Percentiles rank a stretch among this genome's conserved stretches.
Evolutionary conservation across 2,329 filamentous ascomycete genomes (phyloP).

Genomic region (Colletotrichum gigasporum): DNA sequence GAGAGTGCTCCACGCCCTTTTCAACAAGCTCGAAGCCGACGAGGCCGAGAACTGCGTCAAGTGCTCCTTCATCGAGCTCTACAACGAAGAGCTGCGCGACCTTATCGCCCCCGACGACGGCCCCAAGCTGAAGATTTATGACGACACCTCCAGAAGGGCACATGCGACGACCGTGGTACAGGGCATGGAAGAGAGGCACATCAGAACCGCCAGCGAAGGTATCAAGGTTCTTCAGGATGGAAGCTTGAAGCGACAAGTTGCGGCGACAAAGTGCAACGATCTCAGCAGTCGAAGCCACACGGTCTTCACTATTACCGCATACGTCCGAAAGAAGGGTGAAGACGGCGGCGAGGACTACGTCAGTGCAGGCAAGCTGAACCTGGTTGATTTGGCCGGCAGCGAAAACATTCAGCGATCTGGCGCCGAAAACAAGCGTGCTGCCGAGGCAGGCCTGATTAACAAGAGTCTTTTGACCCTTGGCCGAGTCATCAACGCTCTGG

Average conservation of each 20-base stretch:
- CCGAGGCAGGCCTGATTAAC: constrained; percentile 96
- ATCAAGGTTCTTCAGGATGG: constrained; percentile 90
- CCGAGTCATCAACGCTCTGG: constrained; percentile 95
- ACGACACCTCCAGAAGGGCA: constrained; percentile 88
- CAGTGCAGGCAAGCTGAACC: constrained; percentile 90
- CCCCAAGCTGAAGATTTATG: constrained; percentile 92
- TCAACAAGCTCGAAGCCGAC: constrained; percentile 82
- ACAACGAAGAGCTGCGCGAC: constrained; percentile 97
- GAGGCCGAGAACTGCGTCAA: constrained; percentile 89
- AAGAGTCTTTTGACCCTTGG: constrained; percentile 95
- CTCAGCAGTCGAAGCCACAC: constrained; percentile 97
- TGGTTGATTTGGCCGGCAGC: constrained; percentile 95
- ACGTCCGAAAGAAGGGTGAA: constrained; percentile 83
- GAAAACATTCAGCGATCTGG: constrained; percentile 98
- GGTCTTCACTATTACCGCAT: constrained; percentile 94
- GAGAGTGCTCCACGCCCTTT: constrained; percentile 86
- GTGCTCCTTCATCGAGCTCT: constrained; percentile 98
- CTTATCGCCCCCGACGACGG: constrained; percentile 84
- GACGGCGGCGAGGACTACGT: constrained; percentile 91
- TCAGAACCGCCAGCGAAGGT: constrained; percentile 84
- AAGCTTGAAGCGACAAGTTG: constrained; percentile 95
- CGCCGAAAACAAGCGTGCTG: constrained; percentile 96
- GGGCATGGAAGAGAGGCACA: constrained; percentile 97
- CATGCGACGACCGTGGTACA: constrained; percentile 88
- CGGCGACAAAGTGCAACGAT: constrained; percentile 99